A percentile compares a stretch with the other conserved stretches of the same genome.
Evolutionary conservation across 345 rosid species (phyloP).

Genomic region (Gossypium mustelinum): DNA sequence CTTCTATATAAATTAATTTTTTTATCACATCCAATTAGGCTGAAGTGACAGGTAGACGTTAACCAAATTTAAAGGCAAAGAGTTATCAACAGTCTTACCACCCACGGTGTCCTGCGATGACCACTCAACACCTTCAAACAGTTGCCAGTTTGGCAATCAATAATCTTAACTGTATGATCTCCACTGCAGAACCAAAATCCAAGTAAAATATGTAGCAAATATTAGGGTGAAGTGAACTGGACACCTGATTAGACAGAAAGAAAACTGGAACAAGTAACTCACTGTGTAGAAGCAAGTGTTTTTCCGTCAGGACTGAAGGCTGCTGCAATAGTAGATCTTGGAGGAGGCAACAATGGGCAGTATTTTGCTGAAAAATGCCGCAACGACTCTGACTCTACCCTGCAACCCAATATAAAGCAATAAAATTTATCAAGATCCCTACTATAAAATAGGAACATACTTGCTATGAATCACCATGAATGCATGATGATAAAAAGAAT

Average conservation of each 20-base stretch:
- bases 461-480: not conserved
- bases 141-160: slow-evolving; percentile 67
- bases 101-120: slow-evolving; percentile 88
- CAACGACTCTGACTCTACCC: slow-evolving; percentile 80
- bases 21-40: not conserved
- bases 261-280: slow-evolving; percentile 33
- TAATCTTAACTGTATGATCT: slow-evolving; percentile 82
- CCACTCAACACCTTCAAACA: slow-evolving; percentile 71
- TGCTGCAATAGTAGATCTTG: slow-evolving; percentile 85
- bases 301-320: slow-evolving; percentile 83
- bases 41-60: not conserved
- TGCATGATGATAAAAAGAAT: not conserved
- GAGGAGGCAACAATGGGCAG: slow-evolving; percentile 64
- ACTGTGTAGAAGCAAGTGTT: slow-evolving; percentile 87
- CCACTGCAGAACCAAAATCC: slow-evolving; percentile 46
- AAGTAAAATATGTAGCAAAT: slow-evolving; percentile 9
- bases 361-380: slow-evolving; percentile 64
- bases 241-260: not conserved
- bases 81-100: slow-evolving; percentile 40
- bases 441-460: slow-evolving; percentile 1
- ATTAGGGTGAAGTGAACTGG: not conserved
- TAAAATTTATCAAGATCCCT: slow-evolving; percentile 1
- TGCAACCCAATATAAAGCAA: slow-evolving; percentile 20
- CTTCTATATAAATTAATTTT: not conserved
- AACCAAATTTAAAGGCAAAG: not conserved